Conservation (phyloP, 2,329 filamentous ascomycete genomes). For the Sporothrix mexicana region DNA sequence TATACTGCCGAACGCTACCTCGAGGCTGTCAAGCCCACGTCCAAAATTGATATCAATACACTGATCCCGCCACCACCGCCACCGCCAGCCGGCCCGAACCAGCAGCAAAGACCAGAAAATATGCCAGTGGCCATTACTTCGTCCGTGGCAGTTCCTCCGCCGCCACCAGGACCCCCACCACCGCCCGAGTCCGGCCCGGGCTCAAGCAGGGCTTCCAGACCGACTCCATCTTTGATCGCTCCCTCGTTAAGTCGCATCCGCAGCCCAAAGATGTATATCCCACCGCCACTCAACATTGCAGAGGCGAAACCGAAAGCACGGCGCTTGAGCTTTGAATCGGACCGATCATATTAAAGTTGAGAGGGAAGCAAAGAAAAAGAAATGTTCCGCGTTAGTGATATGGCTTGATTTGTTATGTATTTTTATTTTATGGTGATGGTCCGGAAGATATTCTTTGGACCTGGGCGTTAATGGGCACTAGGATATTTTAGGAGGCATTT, state of each 20-base stretch:
- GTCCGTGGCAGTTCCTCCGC: conserved; percentile 24
- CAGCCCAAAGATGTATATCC: conserved; percentile 51
- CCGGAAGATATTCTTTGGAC: background rate
- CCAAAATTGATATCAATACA: conserved; percentile 33
- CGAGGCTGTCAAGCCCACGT: conserved; percentile 42
- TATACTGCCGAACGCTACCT: conserved; percentile 50
- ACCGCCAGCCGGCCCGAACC: background rate
- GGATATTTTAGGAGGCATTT: background rate
- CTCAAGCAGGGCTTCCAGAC: background rate
- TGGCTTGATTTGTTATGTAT: background rate
- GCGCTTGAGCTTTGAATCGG: background rate
- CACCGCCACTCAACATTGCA: conserved; percentile 46
- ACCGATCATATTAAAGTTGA: background rate
- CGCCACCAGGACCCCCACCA: conserved; percentile 40
- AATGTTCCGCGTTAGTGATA: too few species aligned
- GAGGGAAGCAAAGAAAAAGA: background rate
- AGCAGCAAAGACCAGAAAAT: background rate
- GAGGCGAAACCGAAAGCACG: background rate
- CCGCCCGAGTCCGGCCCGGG: background rate
- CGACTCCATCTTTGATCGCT: conserved; percentile 45
- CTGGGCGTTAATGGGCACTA: background rate
- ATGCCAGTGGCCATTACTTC: conserved; percentile 19
- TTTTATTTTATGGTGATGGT: background rate
- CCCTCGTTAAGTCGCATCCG: conserved; percentile 49
- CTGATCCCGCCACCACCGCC: conserved; percentile 36